Evolutionary conservation across 108 stramenopile species (phyloP).

Genomic region (Skeletonema tropicum): DNA sequence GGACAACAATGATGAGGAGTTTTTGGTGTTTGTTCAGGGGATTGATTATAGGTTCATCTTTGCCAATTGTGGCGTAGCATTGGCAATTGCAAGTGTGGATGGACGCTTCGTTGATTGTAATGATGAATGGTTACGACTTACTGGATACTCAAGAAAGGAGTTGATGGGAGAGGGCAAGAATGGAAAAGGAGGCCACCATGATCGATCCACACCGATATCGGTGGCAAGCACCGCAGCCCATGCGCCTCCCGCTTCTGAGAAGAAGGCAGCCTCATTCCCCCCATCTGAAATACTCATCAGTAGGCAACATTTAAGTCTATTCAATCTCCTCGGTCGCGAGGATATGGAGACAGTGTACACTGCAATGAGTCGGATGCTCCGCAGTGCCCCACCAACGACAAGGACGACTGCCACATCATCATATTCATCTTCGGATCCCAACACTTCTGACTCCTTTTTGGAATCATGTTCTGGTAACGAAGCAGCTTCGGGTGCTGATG

Average conservation of each 20-base stretch:
- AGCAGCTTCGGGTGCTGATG: not conserved
- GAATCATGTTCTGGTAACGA: slow-evolving; percentile 10
- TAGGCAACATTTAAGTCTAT: slow-evolving; percentile 67
- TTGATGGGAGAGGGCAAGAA: slow-evolving; percentile 45
- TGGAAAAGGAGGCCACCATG: not conserved
- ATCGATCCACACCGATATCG: slow-evolving; percentile 17
- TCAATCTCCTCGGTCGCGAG: slow-evolving; percentile 73
- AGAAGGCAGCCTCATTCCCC: not conserved
- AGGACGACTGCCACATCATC: slow-evolving; percentile 11
- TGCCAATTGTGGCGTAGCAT: slow-evolving; percentile 56
- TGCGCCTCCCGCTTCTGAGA: not conserved
- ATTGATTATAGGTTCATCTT: slow-evolving; percentile 79
- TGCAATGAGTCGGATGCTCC: slow-evolving; percentile 81
- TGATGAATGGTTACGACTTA: slow-evolving; percentile 60
- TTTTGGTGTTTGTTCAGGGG: slow-evolving; percentile 61
- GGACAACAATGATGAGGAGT: slow-evolving; percentile 54
- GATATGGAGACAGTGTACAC: slow-evolving; percentile 81
- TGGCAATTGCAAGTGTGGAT: slow-evolving; percentile 78
- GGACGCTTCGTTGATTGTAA: slow-evolving; percentile 86
- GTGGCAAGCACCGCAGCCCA: not conserved
- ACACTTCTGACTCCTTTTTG: slow-evolving; percentile 26
- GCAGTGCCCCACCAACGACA: slow-evolving; percentile 20
- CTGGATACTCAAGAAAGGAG: slow-evolving; percentile 53
- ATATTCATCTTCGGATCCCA: slow-evolving; percentile 1
- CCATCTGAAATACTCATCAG: slow-evolving; percentile 22